A percentile compares a stretch with the other conserved stretches of the same genome.
phyloP scores from a whole-genome alignment of 805 yeast genomes.

The Candida sithepensis region DNA sequence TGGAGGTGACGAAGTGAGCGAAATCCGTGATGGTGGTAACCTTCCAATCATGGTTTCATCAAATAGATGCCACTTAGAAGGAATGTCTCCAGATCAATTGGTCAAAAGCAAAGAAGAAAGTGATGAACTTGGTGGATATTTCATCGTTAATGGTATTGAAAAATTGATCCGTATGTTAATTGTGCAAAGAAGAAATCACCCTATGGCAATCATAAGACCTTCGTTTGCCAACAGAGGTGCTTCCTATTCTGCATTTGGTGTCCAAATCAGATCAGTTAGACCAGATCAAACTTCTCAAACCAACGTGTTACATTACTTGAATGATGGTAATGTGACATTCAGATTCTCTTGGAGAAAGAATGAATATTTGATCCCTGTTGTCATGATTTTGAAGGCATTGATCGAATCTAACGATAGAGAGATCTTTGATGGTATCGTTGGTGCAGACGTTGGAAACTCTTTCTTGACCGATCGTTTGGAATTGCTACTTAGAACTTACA shows the following conservation, averaged over 20 bases:
- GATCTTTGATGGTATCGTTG: constrained; percentile 93
- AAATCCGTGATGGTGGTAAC: constrained; percentile 86
- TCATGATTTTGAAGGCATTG: constrained; percentile 88
- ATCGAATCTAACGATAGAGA: constrained; percentile 90
- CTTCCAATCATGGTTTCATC: constrained; percentile 89
- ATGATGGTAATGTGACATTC: constrained; percentile 94
- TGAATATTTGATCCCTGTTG: constrained; percentile 90
- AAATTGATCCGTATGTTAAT: constrained; percentile 94
- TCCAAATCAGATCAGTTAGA: constrained; percentile 89
- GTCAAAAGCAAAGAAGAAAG: constrained; percentile 81
- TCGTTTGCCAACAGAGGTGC: constrained; percentile 94
- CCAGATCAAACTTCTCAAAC: constrained; percentile 98
- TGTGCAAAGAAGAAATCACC: constrained; percentile 96
- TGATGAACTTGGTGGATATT: constrained; percentile 96
- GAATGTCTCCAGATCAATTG: constrained; percentile 76
- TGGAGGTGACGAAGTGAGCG: constrained; percentile 77
- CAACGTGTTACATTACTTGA: constrained; percentile 91
- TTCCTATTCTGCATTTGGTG: constrained; percentile 82
- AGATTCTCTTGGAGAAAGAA: constrained; percentile 96
- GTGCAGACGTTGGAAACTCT: constrained; percentile 80
- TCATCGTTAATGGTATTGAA: constrained; percentile 94
- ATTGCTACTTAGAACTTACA: constrained; percentile 82
- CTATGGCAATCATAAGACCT: constrained; percentile 96
- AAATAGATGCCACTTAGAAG: constrained; percentile 88
- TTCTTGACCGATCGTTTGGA: constrained; percentile 98